Conservation (phyloP, 805 yeast genomes). For the Jamesozyma spencerorum region DNA sequence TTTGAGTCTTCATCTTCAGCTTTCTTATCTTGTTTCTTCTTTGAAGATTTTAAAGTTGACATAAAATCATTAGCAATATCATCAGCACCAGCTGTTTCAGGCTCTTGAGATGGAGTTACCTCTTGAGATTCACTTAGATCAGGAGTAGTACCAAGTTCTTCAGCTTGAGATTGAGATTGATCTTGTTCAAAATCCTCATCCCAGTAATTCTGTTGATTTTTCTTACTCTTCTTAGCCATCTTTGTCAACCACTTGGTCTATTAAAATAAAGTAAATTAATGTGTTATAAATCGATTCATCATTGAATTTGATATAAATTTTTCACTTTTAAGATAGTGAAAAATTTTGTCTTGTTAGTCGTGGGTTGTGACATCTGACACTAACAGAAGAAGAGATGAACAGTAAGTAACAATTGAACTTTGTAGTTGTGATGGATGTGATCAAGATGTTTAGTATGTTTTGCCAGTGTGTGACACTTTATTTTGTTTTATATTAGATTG, state of each 20-base stretch:
- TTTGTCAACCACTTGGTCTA: background rate
- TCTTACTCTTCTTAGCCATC: conserved; percentile 50
- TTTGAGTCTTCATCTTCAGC: conserved; percentile 35
- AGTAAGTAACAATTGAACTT: too few relatives aligned
- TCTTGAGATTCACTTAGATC: conserved; percentile 13
- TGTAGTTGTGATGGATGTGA: too few relatives aligned
- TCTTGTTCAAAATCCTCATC: conserved; percentile 61
- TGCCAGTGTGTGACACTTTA: too few relatives aligned
- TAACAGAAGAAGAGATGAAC: too few relatives aligned
- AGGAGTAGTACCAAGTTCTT: conserved; percentile 40
- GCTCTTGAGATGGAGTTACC: conserved; percentile 12
- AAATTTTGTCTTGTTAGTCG: too few relatives aligned
- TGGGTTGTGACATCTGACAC: too few relatives aligned
- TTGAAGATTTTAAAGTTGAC: conserved; percentile 72
- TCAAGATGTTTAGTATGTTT: too few relatives aligned
- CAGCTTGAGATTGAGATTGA: conserved; percentile 39
- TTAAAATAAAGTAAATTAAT: too few relatives aligned
- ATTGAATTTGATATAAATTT: too few relatives aligned
- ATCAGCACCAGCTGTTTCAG: conserved; percentile 27
- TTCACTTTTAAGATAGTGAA: too few relatives aligned
- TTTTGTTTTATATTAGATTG: too few relatives aligned
- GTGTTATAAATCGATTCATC: too few relatives aligned
- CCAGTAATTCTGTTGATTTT: conserved; percentile 69
- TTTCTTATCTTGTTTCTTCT: conserved; percentile 62
- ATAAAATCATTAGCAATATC: conserved; percentile 60